Evolutionary conservation across 176 grass and related monocot genomes (phyloP), one percentile per base, ranked within the genome.

Genomic region (Oryza longistaminata): DNA sequence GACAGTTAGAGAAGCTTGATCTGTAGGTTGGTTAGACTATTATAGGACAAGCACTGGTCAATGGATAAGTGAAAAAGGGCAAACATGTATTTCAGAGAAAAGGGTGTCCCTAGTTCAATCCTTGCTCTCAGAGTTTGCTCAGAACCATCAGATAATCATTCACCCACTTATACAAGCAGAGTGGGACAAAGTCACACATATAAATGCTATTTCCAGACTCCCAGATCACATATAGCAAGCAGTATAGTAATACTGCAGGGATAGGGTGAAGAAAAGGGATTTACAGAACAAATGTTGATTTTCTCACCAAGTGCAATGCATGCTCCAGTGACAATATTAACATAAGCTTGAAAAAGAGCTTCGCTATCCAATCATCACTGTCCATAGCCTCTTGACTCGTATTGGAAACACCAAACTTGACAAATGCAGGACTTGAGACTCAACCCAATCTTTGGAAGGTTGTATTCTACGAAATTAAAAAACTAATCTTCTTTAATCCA

Each of bases 281-380:
- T 46, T 37, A 22, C 27, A 82, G 48, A 86, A 86, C 17, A 80
- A 62, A 86, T 71, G 50, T n/a, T 82, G 69, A 45, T 66, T 73
- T n/a, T 66, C 86, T 75, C 81, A 98, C 95, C 95, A 91, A 98
- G 87, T 84, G 95, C 84, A 79, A 98, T 92, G 85, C 93, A 98
- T 74, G 93, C 85, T 74, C 95, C 95, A 48, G 93, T 90, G 53
- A 98, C 81, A 80, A 98, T 93, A 81, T 98, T 98, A 71, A 98
- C 93, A 83, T 93, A 98, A 86, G 95, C 95, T 82, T 95, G 95
- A 85, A 89, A 92, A 78, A 93, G 81, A 88, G 92, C 93, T 88
- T 98, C 93, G 22, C 80, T 61, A 79, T 98, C 92, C 78, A 87
- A 93, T 77, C 87, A 53, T 93, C 91, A 85, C 73, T 79, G 74